A percentile compares a stretch with the other conserved stretches of the same genome.
phyloP scores from a whole-genome alignment of 768 basidiomycete genomes.

The Suillus paluster region DNA sequence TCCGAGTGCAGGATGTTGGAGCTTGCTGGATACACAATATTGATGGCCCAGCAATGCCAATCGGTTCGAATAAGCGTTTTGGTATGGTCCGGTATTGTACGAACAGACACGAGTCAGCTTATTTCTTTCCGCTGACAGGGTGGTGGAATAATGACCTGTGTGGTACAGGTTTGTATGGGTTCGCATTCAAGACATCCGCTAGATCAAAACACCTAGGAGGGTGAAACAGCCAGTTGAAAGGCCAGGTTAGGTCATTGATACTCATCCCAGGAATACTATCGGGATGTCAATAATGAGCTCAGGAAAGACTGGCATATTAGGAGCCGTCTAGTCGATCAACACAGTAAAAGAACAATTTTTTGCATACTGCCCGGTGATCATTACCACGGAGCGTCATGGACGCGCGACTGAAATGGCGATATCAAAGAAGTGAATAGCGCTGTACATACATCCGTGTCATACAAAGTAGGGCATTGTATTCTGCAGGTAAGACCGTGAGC shows the following conservation, averaged over 20 bases:
- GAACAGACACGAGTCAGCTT: neutral
- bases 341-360: neutral
- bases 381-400: too few species aligned
- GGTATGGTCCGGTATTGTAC: too few species aligned
- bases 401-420: neutral
- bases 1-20: too few species aligned
- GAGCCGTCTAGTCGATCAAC: neutral
- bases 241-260: neutral
- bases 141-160: neutral
- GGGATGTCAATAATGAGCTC: neutral
- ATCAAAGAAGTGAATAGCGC: neutral
- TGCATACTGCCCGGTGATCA: neutral
- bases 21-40: too few species aligned
- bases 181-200: neutral
- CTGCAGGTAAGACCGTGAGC: slow-evolving; percentile 31
- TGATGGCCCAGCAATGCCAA: neutral
- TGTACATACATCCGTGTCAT: slow-evolving; percentile 24
- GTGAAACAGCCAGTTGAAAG: neutral
- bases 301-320: too few species aligned
- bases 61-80: neutral
- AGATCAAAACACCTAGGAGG: neutral
- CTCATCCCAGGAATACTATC: neutral
- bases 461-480: slow-evolving; percentile 62
- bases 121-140: neutral
- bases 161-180: neutral